A percentile compares a stretch with the other conserved stretches of the same genome.
Conservation (phyloP, 352 stramenopile genomes). For the Phytophthora lateralis region DNA sequence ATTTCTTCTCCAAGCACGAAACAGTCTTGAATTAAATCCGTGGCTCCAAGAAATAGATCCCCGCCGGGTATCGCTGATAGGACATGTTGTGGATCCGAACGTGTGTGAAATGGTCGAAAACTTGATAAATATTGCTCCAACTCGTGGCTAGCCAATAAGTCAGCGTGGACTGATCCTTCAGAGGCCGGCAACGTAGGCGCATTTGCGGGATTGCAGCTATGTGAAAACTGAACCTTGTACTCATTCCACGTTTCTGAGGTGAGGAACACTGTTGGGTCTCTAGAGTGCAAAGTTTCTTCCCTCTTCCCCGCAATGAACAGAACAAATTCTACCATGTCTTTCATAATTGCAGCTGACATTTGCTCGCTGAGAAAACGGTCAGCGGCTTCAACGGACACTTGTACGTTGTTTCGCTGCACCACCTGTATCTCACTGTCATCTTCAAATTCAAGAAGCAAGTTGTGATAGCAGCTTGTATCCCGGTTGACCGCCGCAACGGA, state of each 20-base stretch:
- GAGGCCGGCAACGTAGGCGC: background rate
- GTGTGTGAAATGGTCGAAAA: slow-evolving; percentile 32
- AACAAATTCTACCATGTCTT: slow-evolving; percentile 64
- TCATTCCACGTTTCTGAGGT: slow-evolving; percentile 55
- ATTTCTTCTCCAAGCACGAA: slow-evolving; percentile 63
- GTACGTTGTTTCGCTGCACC: slow-evolving; percentile 39
- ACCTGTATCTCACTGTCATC: slow-evolving; percentile 60
- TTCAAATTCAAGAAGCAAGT: slow-evolving; percentile 64
- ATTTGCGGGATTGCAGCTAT: slow-evolving; percentile 12
- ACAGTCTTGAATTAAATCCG: slow-evolving; percentile 49
- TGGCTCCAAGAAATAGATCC: slow-evolving; percentile 51
- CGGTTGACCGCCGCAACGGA: slow-evolving; percentile 47
- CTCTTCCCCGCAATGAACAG: slow-evolving; percentile 55
- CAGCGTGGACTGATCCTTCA: slow-evolving; percentile 8
- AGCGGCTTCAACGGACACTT: slow-evolving; percentile 40
- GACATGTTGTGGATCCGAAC: slow-evolving; percentile 24
- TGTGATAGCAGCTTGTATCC: slow-evolving; percentile 58
- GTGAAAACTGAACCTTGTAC: slow-evolving; percentile 54
- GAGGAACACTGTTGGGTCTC: slow-evolving; percentile 49
- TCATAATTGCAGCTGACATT: slow-evolving; percentile 43
- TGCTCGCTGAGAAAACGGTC: slow-evolving; percentile 50
- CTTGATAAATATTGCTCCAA: slow-evolving; percentile 52
- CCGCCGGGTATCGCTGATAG: slow-evolving; percentile 32
- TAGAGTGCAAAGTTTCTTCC: slow-evolving; percentile 50
- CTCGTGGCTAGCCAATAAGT: slow-evolving; percentile 40